Evolutionary conservation across 768 basidiomycete species (phyloP), one percentile per base, ranked within the genome.

Genomic region (Boletus coccyginus): DNA sequence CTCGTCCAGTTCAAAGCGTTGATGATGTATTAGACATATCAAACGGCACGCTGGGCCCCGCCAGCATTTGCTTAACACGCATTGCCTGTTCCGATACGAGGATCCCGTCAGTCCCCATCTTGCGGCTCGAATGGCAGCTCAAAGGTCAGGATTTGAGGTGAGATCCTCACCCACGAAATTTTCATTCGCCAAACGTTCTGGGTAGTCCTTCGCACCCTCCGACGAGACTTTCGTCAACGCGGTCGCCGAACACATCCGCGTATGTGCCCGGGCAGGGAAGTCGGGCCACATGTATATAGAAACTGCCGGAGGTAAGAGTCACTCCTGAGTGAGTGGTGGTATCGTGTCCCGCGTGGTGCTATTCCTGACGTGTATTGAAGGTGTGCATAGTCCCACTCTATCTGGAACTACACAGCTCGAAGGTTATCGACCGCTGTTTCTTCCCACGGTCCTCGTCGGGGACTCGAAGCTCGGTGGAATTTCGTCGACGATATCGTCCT

Each of bases 21-120:
- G 31, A 59, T 36, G 12, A 9, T 52, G 35, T 32, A 40, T 5
- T 49, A 96, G 94, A 56, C 90, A 92, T 69, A 74, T 95, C 19
- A 73, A 77, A 41, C 79, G 81, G 17, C 79, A 82, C 66, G 76
- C 77, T 4, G 79, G 79, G 6, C 62, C 66, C 5, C 54, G 73
- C 35, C 70, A 66, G 24, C 69, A 70, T 27, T 72, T 73, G 7
- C 78, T 92, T 17, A 70, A 79, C 21, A 76, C 86, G 0, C 78
- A 84, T 21, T 96, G 93, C 71, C 76, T 98, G 8, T 95, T 84
- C 70, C 85, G 85, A 46, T 95, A 88, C 62, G 80, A 88, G 32
- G 87, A 95, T 50, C 96, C 96, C 0, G 90, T 98, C 51, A 95
- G 93, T 61, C 96, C 96, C 0, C 96, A 98, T 69, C 77, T 98